Evolutionary conservation across 371 early-diverging fungal species (phyloP).

Genomic region (Zopfochytrium polystomum): DNA sequence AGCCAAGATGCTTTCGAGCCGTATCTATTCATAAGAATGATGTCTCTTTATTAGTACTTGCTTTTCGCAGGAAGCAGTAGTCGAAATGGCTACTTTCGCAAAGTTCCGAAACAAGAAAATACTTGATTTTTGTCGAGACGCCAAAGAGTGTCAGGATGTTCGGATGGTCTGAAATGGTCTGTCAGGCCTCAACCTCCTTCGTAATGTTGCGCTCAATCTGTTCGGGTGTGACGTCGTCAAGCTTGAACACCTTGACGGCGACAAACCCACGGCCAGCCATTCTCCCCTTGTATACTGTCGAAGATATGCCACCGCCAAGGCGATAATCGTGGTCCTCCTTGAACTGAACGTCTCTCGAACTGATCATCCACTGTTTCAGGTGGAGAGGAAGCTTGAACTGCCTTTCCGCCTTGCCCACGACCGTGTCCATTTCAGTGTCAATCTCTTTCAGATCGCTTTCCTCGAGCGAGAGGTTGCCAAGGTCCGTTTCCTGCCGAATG

Average conservation of each 20-base stretch:
- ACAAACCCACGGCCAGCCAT: neutral
- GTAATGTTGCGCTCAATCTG: neutral
- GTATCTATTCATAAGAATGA: neutral
- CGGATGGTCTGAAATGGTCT: neutral
- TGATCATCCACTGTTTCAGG: neutral
- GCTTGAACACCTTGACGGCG: conserved; percentile 1
- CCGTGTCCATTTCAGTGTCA: neutral
- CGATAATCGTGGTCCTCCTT: neutral
- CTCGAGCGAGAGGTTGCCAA: neutral
- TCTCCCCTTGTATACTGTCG: neutral
- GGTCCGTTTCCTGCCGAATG: neutral
- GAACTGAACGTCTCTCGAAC: neutral
- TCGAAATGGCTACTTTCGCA: neutral
- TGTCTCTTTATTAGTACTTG: neutral
- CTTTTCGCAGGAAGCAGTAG: neutral
- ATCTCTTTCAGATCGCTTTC: neutral
- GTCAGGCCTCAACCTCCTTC: conserved; percentile 1
- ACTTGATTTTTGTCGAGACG: neutral
- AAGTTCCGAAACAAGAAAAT: neutral
- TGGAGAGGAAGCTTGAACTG: neutral
- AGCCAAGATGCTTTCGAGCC: neutral
- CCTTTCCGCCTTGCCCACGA: too few relatives aligned
- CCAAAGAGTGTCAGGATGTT: neutral
- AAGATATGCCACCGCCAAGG: neutral
- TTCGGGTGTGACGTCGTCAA: neutral